A percentile compares a stretch with the other conserved stretches of the same genome.
Conservation (phyloP, 257 asterid species). For the Plantago major region DNA sequence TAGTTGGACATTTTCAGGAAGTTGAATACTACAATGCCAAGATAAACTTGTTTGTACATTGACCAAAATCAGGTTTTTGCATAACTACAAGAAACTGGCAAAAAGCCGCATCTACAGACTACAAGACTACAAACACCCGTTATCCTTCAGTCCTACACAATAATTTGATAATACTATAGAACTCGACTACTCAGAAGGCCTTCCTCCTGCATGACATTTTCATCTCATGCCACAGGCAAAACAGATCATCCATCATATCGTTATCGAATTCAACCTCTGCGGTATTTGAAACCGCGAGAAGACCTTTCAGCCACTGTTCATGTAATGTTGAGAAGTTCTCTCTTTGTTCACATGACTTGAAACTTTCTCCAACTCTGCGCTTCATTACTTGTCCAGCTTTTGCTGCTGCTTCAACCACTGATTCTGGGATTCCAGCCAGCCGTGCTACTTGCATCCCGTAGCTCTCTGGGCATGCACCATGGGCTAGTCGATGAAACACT, state of each 20-base stretch:
- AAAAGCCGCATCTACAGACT: too few species aligned
- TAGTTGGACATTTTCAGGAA: too few species aligned
- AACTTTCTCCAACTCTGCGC: constrained; percentile 57
- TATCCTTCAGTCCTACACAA: too few species aligned
- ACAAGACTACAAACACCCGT: too few species aligned
- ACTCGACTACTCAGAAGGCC: background rate
- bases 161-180: too few species aligned
- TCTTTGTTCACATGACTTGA: constrained; percentile 69
- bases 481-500: constrained; percentile 62
- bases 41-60: too few species aligned
- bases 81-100: too few species aligned
- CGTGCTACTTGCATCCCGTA: constrained; percentile 88
- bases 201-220: constrained; percentile 16
- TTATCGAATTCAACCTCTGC: constrained; percentile 26
- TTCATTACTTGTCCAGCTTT: constrained; percentile 64
- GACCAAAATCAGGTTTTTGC: too few species aligned
- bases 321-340: constrained; percentile 59
- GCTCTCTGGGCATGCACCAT: constrained; percentile 93
- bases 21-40: too few species aligned
- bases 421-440: constrained; percentile 80
- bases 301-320: constrained; percentile 46
- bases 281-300: constrained; percentile 22
- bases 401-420: constrained; percentile 58
- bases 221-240: constrained; percentile 55
- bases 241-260: constrained; percentile 49